Evolutionary conservation across 495 filamentous ascomycete species (phyloP).

Genomic region (Lichenothelia convexa): DNA sequence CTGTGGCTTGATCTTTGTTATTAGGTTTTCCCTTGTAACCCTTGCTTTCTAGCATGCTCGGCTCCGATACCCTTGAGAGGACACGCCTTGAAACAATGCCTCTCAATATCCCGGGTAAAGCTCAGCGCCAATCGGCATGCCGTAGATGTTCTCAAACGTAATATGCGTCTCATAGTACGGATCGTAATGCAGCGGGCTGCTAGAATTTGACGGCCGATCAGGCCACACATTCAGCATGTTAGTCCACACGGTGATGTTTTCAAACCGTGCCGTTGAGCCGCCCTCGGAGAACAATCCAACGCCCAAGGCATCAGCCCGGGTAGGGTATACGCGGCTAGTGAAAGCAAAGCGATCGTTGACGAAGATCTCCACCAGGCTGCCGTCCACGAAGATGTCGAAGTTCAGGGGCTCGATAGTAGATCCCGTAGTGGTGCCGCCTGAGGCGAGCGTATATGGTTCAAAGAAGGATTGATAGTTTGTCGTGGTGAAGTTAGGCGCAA

Average conservation of each 20-base stretch:
- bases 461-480: neutral
- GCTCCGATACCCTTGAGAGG: too few species aligned
- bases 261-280: neutral
- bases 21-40: neutral
- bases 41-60: too few species aligned
- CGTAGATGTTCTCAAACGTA: neutral
- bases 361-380: constrained; percentile 24
- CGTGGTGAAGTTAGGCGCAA: neutral
- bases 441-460: neutral
- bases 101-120: neutral
- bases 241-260: neutral
- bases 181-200: neutral
- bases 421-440: neutral
- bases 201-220: neutral
- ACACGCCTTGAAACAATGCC: too few species aligned
- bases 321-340: constrained; percentile 5
- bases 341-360: constrained; percentile 25
- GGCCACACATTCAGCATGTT: neutral
- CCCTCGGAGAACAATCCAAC: neutral
- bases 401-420: constrained; percentile 12
- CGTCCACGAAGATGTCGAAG: constrained; percentile 24
- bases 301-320: neutral
- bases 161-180: neutral
- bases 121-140: neutral
- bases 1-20: neutral